Conservation (phyloP, 1,284 basidiomycete genomes). For the Mycena citricolor region DNA sequence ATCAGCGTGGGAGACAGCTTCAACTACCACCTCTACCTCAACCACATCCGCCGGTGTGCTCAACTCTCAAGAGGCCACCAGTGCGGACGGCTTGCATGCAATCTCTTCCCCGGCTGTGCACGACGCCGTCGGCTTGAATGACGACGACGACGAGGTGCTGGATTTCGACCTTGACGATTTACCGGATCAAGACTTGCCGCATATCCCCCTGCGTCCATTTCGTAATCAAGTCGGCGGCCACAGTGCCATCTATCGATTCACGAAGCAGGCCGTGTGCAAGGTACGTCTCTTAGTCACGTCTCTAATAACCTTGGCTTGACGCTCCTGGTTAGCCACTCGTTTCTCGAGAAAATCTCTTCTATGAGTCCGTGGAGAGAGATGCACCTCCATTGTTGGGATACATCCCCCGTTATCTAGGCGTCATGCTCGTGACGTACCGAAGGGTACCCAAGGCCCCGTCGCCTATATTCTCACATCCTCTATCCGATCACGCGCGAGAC, state of each 20-base stretch:
- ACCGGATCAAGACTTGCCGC: constrained; percentile 60
- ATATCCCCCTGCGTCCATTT: constrained; percentile 94
- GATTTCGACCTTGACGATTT: constrained; percentile 44
- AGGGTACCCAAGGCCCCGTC: constrained; percentile 59
- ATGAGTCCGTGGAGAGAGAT: constrained; percentile 93
- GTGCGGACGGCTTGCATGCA: constrained; percentile 1
- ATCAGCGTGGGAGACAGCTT: constrained; percentile 70
- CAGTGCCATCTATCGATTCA: constrained; percentile 97
- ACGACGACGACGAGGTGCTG: constrained; percentile 25
- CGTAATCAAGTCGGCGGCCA: constrained; percentile 98
- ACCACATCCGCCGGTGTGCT: constrained; percentile 19
- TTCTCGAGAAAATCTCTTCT: constrained; percentile 96
- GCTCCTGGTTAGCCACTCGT: constrained; percentile 77
- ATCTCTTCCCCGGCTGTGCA: constrained; percentile 1
- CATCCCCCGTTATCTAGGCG: constrained; percentile 95
- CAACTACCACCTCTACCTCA: constrained; percentile 52
- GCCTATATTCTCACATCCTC: too few relatives aligned
- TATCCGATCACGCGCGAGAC: constrained; percentile 13
- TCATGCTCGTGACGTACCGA: constrained; percentile 97
- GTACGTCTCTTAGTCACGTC: constrained; percentile 44
- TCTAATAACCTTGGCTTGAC: constrained; percentile 16
- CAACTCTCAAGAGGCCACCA: constrained; percentile 5
- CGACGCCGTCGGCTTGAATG: not conserved
- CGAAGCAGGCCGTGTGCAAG: constrained; percentile 97
- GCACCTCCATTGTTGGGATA: constrained; percentile 90